Base-by-base conservation (phyloP, 345 rosid species). In the Ceriops decandra region DNA sequence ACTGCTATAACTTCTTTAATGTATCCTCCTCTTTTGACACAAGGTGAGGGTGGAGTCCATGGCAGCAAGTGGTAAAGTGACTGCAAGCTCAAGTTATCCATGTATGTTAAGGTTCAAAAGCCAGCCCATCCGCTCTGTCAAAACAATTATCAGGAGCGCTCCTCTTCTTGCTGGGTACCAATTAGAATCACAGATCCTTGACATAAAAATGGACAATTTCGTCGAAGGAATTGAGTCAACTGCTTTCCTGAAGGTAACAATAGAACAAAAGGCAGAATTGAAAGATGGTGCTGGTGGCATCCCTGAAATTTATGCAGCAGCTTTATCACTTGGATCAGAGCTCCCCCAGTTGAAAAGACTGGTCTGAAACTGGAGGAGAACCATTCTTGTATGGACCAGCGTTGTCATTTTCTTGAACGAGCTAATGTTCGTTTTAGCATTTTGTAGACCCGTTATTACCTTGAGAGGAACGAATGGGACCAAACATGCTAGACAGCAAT, bases 231-330 rank as follows among this genome's bases (percentile, higher is more conserved):
- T 71, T 0, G 73, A 79, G 33, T 77, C 81, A 36, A 62, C 79
- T 1, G 62, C 77, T 2, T 71, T 58, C 61, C 26, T 79, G 54
- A 76, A 60, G 53, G 79, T 79, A 57, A 63, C 30, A 2, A 64
- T 79, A 0, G 79, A 82, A 36, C 77, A 69, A 49, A 74, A 78
- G 66, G 83, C 78, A 19, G 81, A 79, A 22, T 65, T 21, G 71
- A 57, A 47, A 53, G 57, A 71, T 0, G 85, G 81, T 1, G 77
- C 74, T 4, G 83, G 80, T 4, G 85, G 80, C 1, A 72, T 77
- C 30, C 85, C 83, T 24, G 79, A 82, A 64, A 65, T 82, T 7
- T 77, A 82, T 46, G 57, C 76, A 46, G 81, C 83, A 17, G 66
- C 79, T 19, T 27, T 81, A 1, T 57, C 58, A 11, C 70, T 82